Evolutionary conservation across 371 early-diverging fungal species (phyloP).

Genomic region (Apophysomyces elegans): DNA sequence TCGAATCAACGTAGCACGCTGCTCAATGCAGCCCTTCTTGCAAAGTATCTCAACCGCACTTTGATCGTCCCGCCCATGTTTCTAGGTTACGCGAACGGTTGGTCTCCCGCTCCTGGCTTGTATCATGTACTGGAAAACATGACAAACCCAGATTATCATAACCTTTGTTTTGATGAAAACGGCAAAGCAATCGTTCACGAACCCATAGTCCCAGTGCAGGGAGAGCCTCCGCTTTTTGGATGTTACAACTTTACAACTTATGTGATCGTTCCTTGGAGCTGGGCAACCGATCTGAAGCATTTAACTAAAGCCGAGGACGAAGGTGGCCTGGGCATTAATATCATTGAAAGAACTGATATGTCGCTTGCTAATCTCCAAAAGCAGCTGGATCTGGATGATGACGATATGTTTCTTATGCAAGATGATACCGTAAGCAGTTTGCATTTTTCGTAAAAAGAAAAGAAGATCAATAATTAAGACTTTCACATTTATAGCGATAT

Average conservation of each 20-base stretch:
- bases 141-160: constrained; percentile 29
- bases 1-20: constrained; percentile 55
- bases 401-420: constrained; percentile 34
- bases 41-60: constrained; percentile 36
- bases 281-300: constrained; percentile 29
- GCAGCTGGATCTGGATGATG: constrained; percentile 18
- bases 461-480: too few species aligned
- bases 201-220: constrained; percentile 16
- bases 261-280: constrained; percentile 32
- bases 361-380: constrained; percentile 22
- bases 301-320: constrained; percentile 23
- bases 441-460: too few species aligned
- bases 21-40: constrained; percentile 50
- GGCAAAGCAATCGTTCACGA: constrained; percentile 16
- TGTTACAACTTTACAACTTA: constrained; percentile 33
- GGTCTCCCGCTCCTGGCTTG: constrained; percentile 36
- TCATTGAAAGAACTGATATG: constrained; percentile 32
- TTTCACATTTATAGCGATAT: constrained; percentile 23
- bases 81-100: constrained; percentile 50
- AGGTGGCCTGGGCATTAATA: constrained; percentile 29
- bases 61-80: constrained; percentile 42
- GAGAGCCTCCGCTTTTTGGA: constrained; percentile 23
- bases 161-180: constrained; percentile 22
- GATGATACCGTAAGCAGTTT: constrained; percentile 29
- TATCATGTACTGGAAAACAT: constrained; percentile 27